Percentiles rank a stretch among this genome's conserved stretches.
These are phyloP conservation scores for Aspergillus coremiiformis DNA, from an alignment of 495 filamentous ascomycete genomes.

Conservation along the genomic window DNA sequence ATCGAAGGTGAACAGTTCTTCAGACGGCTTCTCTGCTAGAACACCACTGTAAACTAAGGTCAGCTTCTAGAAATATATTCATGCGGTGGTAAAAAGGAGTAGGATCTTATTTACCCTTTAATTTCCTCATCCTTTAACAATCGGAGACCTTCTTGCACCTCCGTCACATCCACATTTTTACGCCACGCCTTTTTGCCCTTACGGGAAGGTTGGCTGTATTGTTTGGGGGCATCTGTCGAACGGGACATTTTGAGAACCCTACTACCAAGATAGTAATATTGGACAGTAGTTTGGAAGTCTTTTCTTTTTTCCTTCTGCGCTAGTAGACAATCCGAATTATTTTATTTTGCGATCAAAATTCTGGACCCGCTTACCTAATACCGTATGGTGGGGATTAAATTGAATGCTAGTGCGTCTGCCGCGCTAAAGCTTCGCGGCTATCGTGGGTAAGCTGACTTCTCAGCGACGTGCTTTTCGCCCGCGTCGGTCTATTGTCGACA, in stretches of 20 bases:
- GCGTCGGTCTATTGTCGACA: conserved; percentile 9
- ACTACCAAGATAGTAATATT: not conserved
- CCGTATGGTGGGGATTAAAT: conserved; percentile 16
- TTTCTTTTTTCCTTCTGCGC: conserved; percentile 21
- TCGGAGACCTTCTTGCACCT: conserved; percentile 77
- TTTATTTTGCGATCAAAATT: conserved; percentile 26
- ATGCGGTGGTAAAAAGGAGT: not conserved
- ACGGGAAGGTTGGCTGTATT: conserved; percentile 75
- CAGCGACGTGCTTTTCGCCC: conserved; percentile 14
- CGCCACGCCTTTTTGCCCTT: conserved; percentile 99
- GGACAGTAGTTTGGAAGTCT: conserved; percentile 1
- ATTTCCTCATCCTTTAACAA: conserved; percentile 80
- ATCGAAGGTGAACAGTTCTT: conserved; percentile 78
- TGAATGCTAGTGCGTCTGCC: conserved; percentile 12
- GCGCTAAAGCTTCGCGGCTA: conserved; percentile 20
- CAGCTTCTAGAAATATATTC: not conserved
- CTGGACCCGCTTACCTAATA: conserved; percentile 31
- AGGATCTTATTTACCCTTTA: conserved; percentile 53
- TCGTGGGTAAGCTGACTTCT: conserved; percentile 9
- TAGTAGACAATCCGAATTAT: conserved; percentile 16
- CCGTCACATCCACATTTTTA: conserved; percentile 90
- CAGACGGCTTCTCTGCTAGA: conserved; percentile 67
- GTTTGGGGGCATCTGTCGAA: conserved; percentile 41
- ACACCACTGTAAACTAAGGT: conserved; percentile 53
- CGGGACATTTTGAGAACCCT: conserved; percentile 29